Percentiles rank a stretch among this genome's conserved stretches.
Evolutionary conservation across 257 asterid genomes (phyloP).

Genomic region (Salvia miltiorrhiza): DNA sequence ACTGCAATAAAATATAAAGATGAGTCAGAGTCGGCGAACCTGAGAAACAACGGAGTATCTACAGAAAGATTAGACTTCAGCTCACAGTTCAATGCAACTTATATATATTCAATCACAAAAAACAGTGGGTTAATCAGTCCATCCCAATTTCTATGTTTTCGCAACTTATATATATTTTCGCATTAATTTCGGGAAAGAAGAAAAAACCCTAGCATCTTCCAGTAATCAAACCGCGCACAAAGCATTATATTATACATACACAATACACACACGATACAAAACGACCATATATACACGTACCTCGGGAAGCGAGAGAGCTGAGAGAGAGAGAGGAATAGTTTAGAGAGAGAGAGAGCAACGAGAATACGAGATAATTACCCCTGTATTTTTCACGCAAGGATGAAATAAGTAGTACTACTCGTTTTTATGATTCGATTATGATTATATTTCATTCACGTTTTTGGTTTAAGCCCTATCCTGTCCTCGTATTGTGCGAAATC

Average conservation of each 20-base stretch:
- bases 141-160: neutral
- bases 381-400: no score
- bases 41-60: neutral
- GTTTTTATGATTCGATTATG: no score
- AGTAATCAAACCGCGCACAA: neutral
- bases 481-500: no score
- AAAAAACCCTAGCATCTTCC: conserved; percentile 7
- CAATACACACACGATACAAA: neutral
- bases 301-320: neutral
- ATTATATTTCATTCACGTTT: no score
- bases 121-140: neutral
- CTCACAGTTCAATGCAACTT: neutral
- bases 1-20: conserved; percentile 3
- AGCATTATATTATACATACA: neutral
- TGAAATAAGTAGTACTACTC: no score
- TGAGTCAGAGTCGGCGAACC: neutral
- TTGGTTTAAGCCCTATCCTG: no score
- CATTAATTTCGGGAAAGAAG: neutral
- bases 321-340: no score
- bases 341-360: no score
- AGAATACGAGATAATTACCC: no score
- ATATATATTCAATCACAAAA: neutral
- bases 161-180: neutral
- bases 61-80: neutral
- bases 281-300: neutral